Conservation (phyloP, 495 filamentous ascomycete genomes). For the Penicillium lividum region DNA sequence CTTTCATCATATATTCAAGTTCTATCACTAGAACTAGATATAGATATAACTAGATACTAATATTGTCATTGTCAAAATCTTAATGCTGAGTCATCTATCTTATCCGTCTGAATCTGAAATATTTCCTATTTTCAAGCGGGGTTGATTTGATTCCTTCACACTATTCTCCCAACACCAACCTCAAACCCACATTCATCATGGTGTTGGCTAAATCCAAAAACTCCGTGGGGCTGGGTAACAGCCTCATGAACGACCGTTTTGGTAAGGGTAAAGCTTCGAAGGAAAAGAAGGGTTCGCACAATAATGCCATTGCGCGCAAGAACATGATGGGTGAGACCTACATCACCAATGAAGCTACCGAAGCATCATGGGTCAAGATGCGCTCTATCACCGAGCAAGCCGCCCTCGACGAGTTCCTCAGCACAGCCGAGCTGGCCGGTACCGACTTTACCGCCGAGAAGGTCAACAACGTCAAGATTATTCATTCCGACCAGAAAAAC, state of each 20-base stretch:
- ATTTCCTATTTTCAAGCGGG: constrained; percentile 35
- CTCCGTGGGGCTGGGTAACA: constrained; percentile 86
- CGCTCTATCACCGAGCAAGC: constrained; percentile 97
- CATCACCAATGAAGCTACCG: constrained; percentile 48
- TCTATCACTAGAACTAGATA: too few species aligned
- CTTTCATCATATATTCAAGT: too few species aligned
- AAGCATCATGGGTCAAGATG: constrained; percentile 74
- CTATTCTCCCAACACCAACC: constrained; percentile 13
- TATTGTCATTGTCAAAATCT: neutral
- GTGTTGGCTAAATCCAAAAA: constrained; percentile 94
- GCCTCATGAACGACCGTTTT: constrained; percentile 91
- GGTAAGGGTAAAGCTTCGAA: constrained; percentile 82
- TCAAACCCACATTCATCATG: constrained; percentile 58
- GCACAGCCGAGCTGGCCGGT: constrained; percentile 89
- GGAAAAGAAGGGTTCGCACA: constrained; percentile 66
- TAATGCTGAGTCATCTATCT: constrained; percentile 34
- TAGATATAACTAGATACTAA: too few species aligned
- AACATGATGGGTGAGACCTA: constrained; percentile 48
- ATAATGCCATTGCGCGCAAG: constrained; percentile 50
- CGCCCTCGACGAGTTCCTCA: constrained; percentile 83
- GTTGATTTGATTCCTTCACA: constrained; percentile 21
- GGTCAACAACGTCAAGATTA: constrained; percentile 97
- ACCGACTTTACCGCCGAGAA: constrained; percentile 99
- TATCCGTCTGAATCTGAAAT: constrained; percentile 38
- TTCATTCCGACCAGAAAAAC: constrained; percentile 92